Evolutionary conservation across 345 rosid species (phyloP), one percentile per base, ranked within the genome.

Genomic region (Pseudoturritis turrita): DNA sequence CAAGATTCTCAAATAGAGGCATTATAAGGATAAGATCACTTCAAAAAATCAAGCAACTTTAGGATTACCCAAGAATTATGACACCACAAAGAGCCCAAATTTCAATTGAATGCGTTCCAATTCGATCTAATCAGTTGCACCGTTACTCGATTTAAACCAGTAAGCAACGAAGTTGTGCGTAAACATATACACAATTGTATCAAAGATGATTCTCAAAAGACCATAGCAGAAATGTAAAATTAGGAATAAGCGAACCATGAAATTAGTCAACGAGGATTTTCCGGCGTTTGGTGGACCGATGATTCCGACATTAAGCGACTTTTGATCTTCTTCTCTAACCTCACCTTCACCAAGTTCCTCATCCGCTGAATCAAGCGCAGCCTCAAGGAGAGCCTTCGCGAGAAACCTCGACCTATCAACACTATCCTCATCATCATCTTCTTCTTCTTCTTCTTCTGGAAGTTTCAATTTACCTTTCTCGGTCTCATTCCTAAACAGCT

Each of bases 221-320:
- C 4, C 23, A 8, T 2, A 51, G 3, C 60, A 37, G 12, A 28
- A 28, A 37, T 37, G 60, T 61, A 22, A 43, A 36, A 39, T 12
- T 18, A 17, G 62, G 33, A 2, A 41, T 7, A 77, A 51, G 40
- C 88, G 15, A 71, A 94, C 96, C 96, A 95, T 75, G 65, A 49
- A 83, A 81, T 95, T 95, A 58, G 96, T 95, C 35, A 95, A 71
- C 11, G 98, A 81, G 0, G 99, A 95, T 65, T 95, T 95, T 26
- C 98, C 96, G 0, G 99, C 96, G 78, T 95, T 95, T 4, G 99
- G 98, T 7, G 98, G 94, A 0, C 99, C 99, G 35, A 95, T 86
- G 43, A 95, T 87, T 10, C 99, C 99, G 8, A 95, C 97, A 10
- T 90, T 79, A 44, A 95, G 79, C 1, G 99, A 95, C 80, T 83